These are phyloP conservation scores for Zoysia pacifica DNA, from an alignment of 176 grass and related monocot species.

Conservation along the genomic window DNA sequence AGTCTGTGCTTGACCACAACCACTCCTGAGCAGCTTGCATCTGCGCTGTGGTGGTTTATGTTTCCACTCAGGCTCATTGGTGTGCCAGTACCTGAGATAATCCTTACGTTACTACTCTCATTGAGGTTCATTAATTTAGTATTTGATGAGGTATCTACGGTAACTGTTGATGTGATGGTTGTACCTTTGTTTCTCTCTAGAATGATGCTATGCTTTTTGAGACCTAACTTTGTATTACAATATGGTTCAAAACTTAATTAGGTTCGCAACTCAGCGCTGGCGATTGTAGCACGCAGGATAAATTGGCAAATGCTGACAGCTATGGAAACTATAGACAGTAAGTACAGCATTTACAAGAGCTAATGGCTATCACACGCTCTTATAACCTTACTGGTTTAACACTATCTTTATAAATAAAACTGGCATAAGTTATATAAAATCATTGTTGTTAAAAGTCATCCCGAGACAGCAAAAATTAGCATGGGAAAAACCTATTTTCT, in stretches of 20 bases:
- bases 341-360: conserved; percentile 29
- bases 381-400: not conserved
- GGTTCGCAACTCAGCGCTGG: conserved; percentile 84
- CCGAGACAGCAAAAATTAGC: not conserved
- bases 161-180: conserved; percentile 13
- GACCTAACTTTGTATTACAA: conserved; percentile 26
- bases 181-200: conserved; percentile 27
- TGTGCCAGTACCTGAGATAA: conserved; percentile 83
- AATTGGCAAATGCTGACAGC: conserved; percentile 62
- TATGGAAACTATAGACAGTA: conserved; percentile 94
- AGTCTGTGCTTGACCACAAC: conserved; percentile 91
- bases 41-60: conserved; percentile 96
- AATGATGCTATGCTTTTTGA: conserved; percentile 27
- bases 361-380: not conserved
- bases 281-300: conserved; percentile 79
- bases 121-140: conserved; percentile 96
- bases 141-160: conserved; percentile 78
- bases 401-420: not conserved
- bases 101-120: conserved; percentile 87
- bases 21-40: conserved; percentile 91
- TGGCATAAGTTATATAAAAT: not conserved
- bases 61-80: conserved; percentile 71
- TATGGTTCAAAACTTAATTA: conserved; percentile 41
- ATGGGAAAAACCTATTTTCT: not conserved
- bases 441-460: not conserved